These are phyloP conservation scores for Solanum piurae DNA, from an alignment of 257 asterid genomes.

Conservation along the genomic window DNA sequence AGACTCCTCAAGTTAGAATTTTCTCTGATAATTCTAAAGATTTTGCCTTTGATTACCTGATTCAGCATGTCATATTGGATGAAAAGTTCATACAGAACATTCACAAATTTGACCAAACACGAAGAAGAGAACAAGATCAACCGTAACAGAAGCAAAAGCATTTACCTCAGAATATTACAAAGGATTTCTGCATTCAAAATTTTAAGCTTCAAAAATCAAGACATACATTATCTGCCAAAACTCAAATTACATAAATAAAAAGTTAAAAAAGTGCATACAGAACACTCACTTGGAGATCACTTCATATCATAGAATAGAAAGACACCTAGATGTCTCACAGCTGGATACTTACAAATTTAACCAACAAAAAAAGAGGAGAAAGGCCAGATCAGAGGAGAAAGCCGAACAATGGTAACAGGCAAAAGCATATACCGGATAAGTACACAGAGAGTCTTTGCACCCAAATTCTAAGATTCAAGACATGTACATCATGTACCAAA, in stretches of 20 bases:
- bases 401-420: too few relatives aligned
- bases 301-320: background rate
- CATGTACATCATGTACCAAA: background rate
- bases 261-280: background rate
- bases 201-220: background rate
- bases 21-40: background rate
- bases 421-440: too few relatives aligned
- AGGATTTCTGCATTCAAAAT: background rate
- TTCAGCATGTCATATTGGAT: background rate
- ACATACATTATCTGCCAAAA: background rate
- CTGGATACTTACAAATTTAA: background rate
- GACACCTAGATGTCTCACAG: background rate
- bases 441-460: background rate
- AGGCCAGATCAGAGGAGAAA: background rate
- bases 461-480: background rate
- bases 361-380: too few relatives aligned
- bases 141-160: background rate
- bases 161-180: background rate
- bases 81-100: background rate
- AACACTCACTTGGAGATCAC: background rate
- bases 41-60: background rate
- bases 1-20: background rate
- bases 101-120: background rate
- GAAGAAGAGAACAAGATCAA: background rate
- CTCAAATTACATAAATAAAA: background rate